phyloP scores from a whole-genome alignment of 768 basidiomycete species.

The Myochromella boudieri region DNA sequence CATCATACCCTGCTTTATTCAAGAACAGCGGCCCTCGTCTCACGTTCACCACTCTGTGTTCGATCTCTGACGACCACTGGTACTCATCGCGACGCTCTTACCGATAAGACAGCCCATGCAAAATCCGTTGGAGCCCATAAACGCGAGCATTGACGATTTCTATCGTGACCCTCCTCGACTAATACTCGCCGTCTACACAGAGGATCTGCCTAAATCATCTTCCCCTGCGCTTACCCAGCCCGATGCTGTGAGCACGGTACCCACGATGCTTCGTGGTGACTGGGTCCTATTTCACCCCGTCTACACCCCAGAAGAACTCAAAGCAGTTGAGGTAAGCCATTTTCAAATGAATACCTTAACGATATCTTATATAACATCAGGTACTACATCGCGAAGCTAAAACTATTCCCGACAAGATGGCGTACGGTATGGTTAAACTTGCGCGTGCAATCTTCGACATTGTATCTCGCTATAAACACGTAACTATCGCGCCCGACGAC shows the following conservation, averaged over 20 bases:
- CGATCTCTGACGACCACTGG: constrained; percentile 18
- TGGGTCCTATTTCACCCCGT: constrained; percentile 96
- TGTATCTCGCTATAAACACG: constrained; percentile 84
- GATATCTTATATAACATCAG: constrained; percentile 31
- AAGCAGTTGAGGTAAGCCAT: constrained; percentile 61
- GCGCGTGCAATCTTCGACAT: constrained; percentile 75
- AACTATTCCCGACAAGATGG: constrained; percentile 73
- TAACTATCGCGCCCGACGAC: constrained; percentile 55
- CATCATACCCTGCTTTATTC: constrained; percentile 10
- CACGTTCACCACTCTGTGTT: constrained; percentile 10
- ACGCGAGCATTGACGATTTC: constrained; percentile 12
- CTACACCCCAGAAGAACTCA: constrained; percentile 73
- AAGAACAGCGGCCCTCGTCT: constrained; percentile 7
- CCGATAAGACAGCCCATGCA: constrained; percentile 17
- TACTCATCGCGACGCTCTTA: constrained; percentile 15
- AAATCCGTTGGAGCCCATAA: constrained; percentile 19
- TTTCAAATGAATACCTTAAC: background rate
- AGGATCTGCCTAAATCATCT: constrained; percentile 17
- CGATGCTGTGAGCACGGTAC: constrained; percentile 53
- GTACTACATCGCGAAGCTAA: constrained; percentile 68
- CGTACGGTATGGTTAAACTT: constrained; percentile 59
- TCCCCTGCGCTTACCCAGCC: constrained; percentile 34
- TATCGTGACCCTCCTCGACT: constrained; percentile 2
- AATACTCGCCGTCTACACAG: background rate
- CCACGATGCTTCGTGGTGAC: constrained; percentile 62